Evolutionary conservation across 106 monocot genomes (phyloP).

Genomic region (Dendrobium officinale): DNA sequence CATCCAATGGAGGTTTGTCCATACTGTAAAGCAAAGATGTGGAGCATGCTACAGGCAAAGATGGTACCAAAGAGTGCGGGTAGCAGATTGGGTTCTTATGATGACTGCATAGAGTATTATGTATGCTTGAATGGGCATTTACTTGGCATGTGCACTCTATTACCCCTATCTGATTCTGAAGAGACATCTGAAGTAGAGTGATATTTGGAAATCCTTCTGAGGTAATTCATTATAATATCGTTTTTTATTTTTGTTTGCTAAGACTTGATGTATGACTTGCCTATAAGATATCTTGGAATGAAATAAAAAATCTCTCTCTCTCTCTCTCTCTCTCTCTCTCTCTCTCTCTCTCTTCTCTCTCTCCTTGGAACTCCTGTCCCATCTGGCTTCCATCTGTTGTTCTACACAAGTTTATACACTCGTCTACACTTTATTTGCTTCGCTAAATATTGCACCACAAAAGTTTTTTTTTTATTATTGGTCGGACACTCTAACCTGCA

Average conservation of each 20-base stretch:
- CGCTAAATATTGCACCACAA: too few species aligned
- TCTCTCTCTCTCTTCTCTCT: neutral
- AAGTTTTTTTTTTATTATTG: too few species aligned
- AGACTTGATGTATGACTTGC: too few species aligned
- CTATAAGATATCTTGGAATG: too few species aligned
- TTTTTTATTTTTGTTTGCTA: too few species aligned
- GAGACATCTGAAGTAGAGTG: slow-evolving; percentile 28
- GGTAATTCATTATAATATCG: neutral
- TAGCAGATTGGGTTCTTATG: slow-evolving; percentile 63
- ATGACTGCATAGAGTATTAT: slow-evolving; percentile 83
- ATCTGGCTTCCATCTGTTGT: neutral
- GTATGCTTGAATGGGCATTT: slow-evolving; percentile 94
- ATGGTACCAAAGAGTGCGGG: slow-evolving; percentile 81
- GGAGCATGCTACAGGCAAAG: slow-evolving; percentile 88
- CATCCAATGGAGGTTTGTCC: slow-evolving; percentile 84
- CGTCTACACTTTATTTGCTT: too few species aligned
- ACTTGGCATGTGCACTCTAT: slow-evolving; percentile 71
- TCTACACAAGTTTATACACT: too few species aligned
- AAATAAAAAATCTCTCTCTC: neutral
- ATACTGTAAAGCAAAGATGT: slow-evolving; percentile 89
- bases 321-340: neutral
- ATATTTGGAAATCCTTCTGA: slow-evolving; percentile 5
- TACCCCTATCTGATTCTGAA: slow-evolving; percentile 66
- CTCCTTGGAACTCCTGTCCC: neutral
- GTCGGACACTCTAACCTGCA: too few species aligned